A percentile compares a stretch with the other conserved stretches of the same genome.
These are phyloP conservation scores for Monosporascus sp. DNA, from an alignment of 2,329 filamentous ascomycete species.

Conservation along the genomic window DNA sequence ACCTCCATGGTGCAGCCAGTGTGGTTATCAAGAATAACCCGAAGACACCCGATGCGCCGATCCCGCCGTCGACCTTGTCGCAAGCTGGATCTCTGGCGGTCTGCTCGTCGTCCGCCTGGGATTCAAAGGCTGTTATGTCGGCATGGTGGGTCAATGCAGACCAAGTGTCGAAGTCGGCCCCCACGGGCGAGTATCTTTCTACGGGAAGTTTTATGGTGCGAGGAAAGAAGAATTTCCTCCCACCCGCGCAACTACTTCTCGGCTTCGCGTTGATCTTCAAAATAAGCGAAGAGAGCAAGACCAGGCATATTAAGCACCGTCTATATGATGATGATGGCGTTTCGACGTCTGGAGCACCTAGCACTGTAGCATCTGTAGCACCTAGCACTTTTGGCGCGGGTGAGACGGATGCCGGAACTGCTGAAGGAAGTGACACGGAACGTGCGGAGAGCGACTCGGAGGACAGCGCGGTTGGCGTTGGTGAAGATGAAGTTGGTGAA, in stretches of 20 bases:
- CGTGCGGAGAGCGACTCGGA: slow-evolving; percentile 24
- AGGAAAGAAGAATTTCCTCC: slow-evolving; percentile 86
- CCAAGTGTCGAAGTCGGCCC: slow-evolving; percentile 82
- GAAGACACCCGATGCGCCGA: slow-evolving; percentile 71
- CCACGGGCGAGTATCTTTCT: slow-evolving; percentile 73
- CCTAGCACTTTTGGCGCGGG: slow-evolving; percentile 1
- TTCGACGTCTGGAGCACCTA: not conserved
- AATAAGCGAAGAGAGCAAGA: slow-evolving; percentile 82
- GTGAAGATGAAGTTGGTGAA: slow-evolving; percentile 23
- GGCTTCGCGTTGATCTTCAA: slow-evolving; percentile 85
- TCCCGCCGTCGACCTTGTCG: slow-evolving; percentile 83
- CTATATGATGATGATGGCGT: slow-evolving; percentile 25
- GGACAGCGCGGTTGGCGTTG: slow-evolving; percentile 25
- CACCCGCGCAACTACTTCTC: slow-evolving; percentile 79
- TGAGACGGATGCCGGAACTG: slow-evolving; percentile 1
- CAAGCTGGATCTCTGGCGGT: slow-evolving; percentile 85
- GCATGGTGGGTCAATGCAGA: slow-evolving; percentile 93
- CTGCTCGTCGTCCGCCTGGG: slow-evolving; percentile 86
- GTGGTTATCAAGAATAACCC: slow-evolving; percentile 87
- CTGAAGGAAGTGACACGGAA: slow-evolving; percentile 20
- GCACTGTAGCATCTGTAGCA: slow-evolving; percentile 7
- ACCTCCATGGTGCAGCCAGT: slow-evolving; percentile 76
- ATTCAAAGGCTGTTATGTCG: slow-evolving; percentile 90
- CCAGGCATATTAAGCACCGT: slow-evolving; percentile 71
- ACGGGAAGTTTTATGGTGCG: slow-evolving; percentile 74